These are phyloP conservation scores for Yarrowia hollandica DNA, from an alignment of 805 yeast genomes.

Conservation along the genomic window DNA sequence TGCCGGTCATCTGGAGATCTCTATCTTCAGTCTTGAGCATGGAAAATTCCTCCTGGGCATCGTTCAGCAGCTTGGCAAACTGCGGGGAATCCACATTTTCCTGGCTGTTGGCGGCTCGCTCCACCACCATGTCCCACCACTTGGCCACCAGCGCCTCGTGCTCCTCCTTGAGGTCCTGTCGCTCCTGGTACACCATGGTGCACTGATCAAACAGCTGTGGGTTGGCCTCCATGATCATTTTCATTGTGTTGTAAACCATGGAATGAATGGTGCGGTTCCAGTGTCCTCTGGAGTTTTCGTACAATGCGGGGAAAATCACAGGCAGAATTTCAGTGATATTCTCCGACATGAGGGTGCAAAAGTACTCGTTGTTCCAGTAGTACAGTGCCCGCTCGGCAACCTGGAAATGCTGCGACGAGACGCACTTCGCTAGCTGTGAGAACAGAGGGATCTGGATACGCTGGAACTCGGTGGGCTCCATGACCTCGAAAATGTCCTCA, in stretches of 20 bases:
- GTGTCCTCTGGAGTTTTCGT: slow-evolving; percentile 75
- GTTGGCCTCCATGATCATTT: slow-evolving; percentile 88
- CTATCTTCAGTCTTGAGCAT: slow-evolving; percentile 25
- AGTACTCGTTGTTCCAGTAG: slow-evolving; percentile 93
- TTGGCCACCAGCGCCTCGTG: slow-evolving; percentile 55
- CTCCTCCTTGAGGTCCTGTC: slow-evolving; percentile 68
- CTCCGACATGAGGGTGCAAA: slow-evolving; percentile 84
- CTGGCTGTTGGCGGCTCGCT: slow-evolving; percentile 26
- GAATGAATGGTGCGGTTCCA: slow-evolving; percentile 95
- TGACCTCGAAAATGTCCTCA: slow-evolving; percentile 94
- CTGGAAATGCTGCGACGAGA: slow-evolving; percentile 93
- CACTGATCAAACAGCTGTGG: slow-evolving; percentile 91
- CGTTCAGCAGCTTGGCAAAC: slow-evolving; percentile 26
- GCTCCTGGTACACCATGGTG: slow-evolving; percentile 79
- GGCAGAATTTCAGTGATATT: slow-evolving; percentile 87
- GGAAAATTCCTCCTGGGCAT: slow-evolving; percentile 27
- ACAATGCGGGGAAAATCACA: slow-evolving; percentile 83
- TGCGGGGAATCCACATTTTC: slow-evolving; percentile 24
- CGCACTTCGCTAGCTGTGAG: slow-evolving; percentile 91
- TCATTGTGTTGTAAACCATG: slow-evolving; percentile 85
- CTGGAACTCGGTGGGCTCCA: slow-evolving; percentile 88
- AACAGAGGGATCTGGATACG: slow-evolving; percentile 91
- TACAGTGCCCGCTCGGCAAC: slow-evolving; percentile 93
- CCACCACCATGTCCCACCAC: slow-evolving; percentile 59
- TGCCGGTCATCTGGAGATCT: slow-evolving; percentile 4